Base-by-base conservation (phyloP, 805 yeast genomes). In the Suhomyces tanzawaensis region DNA sequence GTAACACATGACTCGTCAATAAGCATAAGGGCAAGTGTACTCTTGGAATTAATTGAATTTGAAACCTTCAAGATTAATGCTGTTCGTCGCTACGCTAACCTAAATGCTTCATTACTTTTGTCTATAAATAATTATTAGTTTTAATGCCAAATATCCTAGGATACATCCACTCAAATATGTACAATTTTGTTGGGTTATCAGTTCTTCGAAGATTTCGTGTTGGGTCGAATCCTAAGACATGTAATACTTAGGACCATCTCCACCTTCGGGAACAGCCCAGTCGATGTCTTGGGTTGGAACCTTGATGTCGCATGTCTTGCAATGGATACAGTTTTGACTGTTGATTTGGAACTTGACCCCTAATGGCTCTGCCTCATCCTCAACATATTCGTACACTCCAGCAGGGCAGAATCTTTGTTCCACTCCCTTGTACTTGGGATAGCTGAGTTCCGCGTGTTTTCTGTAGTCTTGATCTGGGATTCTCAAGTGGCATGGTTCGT, bases 221-320 rank as follows among this genome's bases (percentile, higher is more conserved):
- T n/a, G n/a, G n/a, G n/a, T n/a, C n/a, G n/a, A n/a, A n/a, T n/a
- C n/a, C 27, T 24, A 24, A 7, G 27, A 24, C 82, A 87, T 78
- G 60, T 82, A 82, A 60, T 93, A 93, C 62, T 93, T 93, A 40
- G 99, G 99, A 11, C 99, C 99, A 60, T 85, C 99, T 21, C 98
- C 97, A 44, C 99, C 98, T 69, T 93, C 98, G 6, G 99, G 99
- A n/a, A 88, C 96, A 9, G 81, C 77, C 99, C 99, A 93, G 57
- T 78, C 74, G 45, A 93, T 93, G 57, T 90, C 96, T 64, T 91
- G 96, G 1, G 87, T 74, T 6, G 99, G 99, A 7, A 84, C 95
- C 64, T 93, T 93, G 61, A 93, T 93, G 64, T 93, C 99, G 71
- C 99, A 91, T 2, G 98, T 91, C 65, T 93, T 93, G 70, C 99